Conservation (phyloP, 768 basidiomycete genomes). For the Hysterangium stoloniferum region DNA sequence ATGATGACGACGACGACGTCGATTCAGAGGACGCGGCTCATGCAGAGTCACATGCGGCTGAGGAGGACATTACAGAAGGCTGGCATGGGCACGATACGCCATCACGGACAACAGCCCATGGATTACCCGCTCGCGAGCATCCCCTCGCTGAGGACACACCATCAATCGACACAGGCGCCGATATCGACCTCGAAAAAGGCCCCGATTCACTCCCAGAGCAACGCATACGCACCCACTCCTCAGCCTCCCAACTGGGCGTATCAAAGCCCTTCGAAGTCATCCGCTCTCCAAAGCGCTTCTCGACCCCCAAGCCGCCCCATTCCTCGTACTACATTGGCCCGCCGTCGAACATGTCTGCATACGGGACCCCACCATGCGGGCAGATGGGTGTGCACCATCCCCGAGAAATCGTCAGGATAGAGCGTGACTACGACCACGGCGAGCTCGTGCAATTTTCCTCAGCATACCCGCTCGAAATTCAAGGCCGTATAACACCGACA, state of each 20-base stretch:
- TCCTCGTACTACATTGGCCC: constrained; percentile 84
- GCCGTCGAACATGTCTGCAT: constrained; percentile 69
- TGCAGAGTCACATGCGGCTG: constrained; percentile 8
- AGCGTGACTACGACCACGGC: constrained; percentile 87
- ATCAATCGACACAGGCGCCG: neutral
- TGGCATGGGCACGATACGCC: neutral
- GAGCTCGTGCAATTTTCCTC: constrained; percentile 88
- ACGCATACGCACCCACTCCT: neutral
- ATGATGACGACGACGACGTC: constrained; percentile 14
- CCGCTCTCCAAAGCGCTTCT: constrained; percentile 4
- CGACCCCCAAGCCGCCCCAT: constrained; percentile 48
- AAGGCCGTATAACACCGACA: constrained; percentile 86
- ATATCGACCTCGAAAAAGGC: neutral
- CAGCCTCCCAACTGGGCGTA: neutral
- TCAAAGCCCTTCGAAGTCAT: constrained; percentile 12
- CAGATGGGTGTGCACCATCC: constrained; percentile 86
- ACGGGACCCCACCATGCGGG: constrained; percentile 72
- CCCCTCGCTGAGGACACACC: neutral
- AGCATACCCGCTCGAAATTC: constrained; percentile 85
- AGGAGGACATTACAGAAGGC: constrained; percentile 5
- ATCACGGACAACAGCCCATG: neutral
- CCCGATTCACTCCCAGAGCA: neutral
- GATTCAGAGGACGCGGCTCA: constrained; percentile 16
- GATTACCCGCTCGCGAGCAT: neutral
- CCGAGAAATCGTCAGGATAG: constrained; percentile 84